Conservation (phyloP, 1,284 basidiomycete species). For the Albatrellus sp. region DNA sequence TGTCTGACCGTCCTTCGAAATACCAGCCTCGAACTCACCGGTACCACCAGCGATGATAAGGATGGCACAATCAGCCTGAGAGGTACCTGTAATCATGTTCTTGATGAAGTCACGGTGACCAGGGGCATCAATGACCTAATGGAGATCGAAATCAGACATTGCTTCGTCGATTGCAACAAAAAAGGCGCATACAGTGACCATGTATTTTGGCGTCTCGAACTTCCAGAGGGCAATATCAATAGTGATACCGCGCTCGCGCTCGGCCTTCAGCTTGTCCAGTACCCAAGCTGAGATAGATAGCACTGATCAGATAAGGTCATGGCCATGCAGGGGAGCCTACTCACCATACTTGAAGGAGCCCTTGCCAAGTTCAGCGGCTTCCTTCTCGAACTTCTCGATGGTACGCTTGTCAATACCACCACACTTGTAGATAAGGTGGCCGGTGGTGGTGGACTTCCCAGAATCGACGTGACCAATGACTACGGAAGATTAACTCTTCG, state of each 20-base stretch:
- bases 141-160: slow-evolving; percentile 5
- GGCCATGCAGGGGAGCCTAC: slow-evolving; percentile 16
- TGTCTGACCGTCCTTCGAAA: slow-evolving; percentile 99
- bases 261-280: slow-evolving; percentile 99
- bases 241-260: slow-evolving; percentile 99
- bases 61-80: slow-evolving; percentile 98
- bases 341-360: slow-evolving; percentile 97
- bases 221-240: slow-evolving; percentile 99
- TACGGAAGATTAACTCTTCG: slow-evolving; percentile 22
- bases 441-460: slow-evolving; percentile 99
- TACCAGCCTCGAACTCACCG: slow-evolving; percentile 99
- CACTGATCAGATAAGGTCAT: slow-evolving; percentile 6
- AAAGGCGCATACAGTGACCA: slow-evolving; percentile 60
- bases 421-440: slow-evolving; percentile 99
- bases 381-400: slow-evolving; percentile 99
- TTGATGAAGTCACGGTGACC: slow-evolving; percentile 99
- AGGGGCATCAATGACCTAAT: slow-evolving; percentile 88
- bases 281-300: slow-evolving; percentile 73
- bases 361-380: slow-evolving; percentile 99
- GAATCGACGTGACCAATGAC: slow-evolving; percentile 98
- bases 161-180: slow-evolving; percentile 5
- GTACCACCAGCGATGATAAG: slow-evolving; percentile 99
- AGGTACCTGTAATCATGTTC: slow-evolving; percentile 99
- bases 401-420: slow-evolving; percentile 99
- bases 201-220: slow-evolving; percentile 93